Percentiles rank a stretch among this genome's conserved stretches.
phyloP scores from a whole-genome alignment of 768 basidiomycete genomes.

The Lactarius vividus region DNA sequence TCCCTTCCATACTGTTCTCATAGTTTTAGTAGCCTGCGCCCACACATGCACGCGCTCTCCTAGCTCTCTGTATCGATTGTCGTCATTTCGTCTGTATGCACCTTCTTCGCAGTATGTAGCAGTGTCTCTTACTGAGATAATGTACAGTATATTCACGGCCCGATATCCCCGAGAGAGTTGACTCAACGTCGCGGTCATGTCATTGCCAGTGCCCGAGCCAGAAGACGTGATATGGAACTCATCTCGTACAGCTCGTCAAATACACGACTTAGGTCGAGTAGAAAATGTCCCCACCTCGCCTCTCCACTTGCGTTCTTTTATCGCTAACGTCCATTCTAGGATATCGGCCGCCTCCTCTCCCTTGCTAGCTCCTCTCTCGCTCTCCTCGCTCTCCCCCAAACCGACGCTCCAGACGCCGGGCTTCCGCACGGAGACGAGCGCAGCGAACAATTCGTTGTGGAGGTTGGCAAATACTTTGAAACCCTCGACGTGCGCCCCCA shows the following conservation, averaged over 20 bases:
- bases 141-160: too few species aligned
- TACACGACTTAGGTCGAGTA: conserved; percentile 75
- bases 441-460: conserved; percentile 80
- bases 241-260: conserved; percentile 77
- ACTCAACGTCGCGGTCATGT: not conserved
- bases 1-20: not conserved
- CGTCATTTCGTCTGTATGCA: not conserved
- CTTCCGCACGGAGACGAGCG: conserved; percentile 80
- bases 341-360: conserved; percentile 71
- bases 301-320: not conserved
- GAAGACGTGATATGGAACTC: conserved; percentile 76
- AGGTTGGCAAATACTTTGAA: conserved; percentile 84
- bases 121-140: not conserved
- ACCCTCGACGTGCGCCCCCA: conserved; percentile 60
- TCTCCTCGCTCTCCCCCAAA: conserved; percentile 78
- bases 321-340: conserved; percentile 42
- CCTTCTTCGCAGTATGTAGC: not conserved
- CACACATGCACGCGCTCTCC: not conserved
- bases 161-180: not conserved
- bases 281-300: conserved; percentile 55
- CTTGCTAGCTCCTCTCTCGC: conserved; percentile 78
- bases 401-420: conserved; percentile 62
- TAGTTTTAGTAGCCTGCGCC: not conserved
- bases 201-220: not conserved
- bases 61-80: not conserved